Evolutionary conservation across 164 flowering plant species (phyloP), one percentile per base, ranked within the genome.

Genomic region (Magnolia changhungtana): DNA sequence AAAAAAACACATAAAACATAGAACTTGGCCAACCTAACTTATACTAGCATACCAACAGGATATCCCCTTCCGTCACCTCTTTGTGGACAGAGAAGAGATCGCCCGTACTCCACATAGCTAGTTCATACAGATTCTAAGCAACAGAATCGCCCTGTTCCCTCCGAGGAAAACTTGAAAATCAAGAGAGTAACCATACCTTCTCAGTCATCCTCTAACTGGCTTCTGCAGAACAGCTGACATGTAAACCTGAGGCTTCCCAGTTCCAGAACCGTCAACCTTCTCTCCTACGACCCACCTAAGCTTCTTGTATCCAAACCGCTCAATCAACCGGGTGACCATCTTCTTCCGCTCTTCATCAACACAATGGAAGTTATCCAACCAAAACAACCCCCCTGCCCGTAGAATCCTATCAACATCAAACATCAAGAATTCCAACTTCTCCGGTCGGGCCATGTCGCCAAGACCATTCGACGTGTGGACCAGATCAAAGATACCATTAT

Each of bases 231-330:
- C 89, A 50, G 98, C 97, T 21, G 99, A 96, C 80, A 96, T 81
- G 80, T 87, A 92, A 75, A 92, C 87, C 78, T 89, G 91, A 10
- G 95, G 76, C 78, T 89, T 92, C 45, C 91, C 92, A 1, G 85
- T 65, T 4, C 85, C 90, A 50, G 85, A 65, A 21, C 83, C 61
- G 74, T 90, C 94, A 6, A 69, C 65, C 85, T 85, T 90, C 78
- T 91, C 97, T 51, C 99, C 99, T 66, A 96, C 89, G 23, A 92
- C 92, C 99, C 98, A 96, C 79, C 92, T 96, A 86, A 96, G 83
- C 85, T 96, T 96, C 79, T 90, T 94, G 75, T 94, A 96, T 59
- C 97, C 98, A 73, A 94, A 94, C 68, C 87, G 82, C 80, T 96
- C 98, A 23, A 94, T 93, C 88, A 96, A 85, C 72, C 87, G 81